Base-by-base conservation (phyloP, 1,284 basidiomycete species). In the Sutorius eximius region DNA sequence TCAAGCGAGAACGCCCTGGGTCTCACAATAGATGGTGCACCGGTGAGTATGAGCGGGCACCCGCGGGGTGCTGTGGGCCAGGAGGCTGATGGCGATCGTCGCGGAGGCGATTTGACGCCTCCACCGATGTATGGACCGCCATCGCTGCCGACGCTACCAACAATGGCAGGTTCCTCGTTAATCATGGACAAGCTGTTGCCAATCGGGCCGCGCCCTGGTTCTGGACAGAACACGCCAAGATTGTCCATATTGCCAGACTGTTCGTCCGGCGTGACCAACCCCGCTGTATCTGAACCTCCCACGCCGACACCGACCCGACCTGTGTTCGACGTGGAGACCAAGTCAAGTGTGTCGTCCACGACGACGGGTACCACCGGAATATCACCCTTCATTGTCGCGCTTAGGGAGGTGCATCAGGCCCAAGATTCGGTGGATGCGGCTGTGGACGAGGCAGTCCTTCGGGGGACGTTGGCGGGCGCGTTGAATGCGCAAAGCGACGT, bases 401-500 rank as follows among this genome's bases (percentile, higher is more conserved):
- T 82, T 3, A 63, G 52, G 9, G 62, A 66, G 5, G 60, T 82
- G 2, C 76, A 77, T 40, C 62, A 66, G 12, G 66, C 63, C 22
- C 85, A 89, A 70, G 83, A 86, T 64, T 71, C 74, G 18, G 68
- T 74, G 24, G 87, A 89, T 61, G 71, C 71, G 7, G 75, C 71
- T 16, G 71, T 69, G 22, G 90, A 92, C 67, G 70, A 76, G 33
- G 79, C 75, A 10, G 79, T 86, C 45, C 73, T 91, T 38, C 74
- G 82, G 2, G 73, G 75, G 52, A 75, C 86, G 45, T 78, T 92
- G 76, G 77, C 77, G 3, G 70, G 70, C 4, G 86, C 86, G 9
- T 67, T 91, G 45, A 71, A 78, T 47, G 77, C 80, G 6, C 78
- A 76, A 42, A 83, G 72, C 62, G 89, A 91, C 62, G 79, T 75